Evolutionary conservation across 371 early-diverging fungal genomes (phyloP), one percentile per base, ranked within the genome.

Genomic region (Rhizopus stolonifer): DNA sequence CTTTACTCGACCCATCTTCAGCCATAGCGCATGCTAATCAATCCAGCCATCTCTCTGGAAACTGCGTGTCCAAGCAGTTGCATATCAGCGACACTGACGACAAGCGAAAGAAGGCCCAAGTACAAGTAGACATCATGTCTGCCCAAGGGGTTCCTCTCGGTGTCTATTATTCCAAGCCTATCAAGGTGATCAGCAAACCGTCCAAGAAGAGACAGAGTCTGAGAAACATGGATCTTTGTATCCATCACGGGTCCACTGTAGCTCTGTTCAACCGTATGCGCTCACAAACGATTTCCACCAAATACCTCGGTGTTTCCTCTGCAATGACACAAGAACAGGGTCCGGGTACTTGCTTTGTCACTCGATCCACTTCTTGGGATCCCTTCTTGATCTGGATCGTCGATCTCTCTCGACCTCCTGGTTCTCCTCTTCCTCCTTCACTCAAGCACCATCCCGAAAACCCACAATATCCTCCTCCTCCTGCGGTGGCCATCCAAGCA

Each of bases 351-450:
- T 87, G 86, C 44, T 91, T 92, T 69, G 86, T 90, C 2, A 87
- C 91, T 10, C 73, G 92, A 49, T 87, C 89, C 21, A 79, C 81
- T 13, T 72, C 80, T 21, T 94, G 94, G 94, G 91, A 92, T 51
- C 88, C 90, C 4, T 94, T 92, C 70, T 83, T 91, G 31, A 88
- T 94, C 56, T 94, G 92, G 92, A 81, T 88, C 23, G 88, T 90
- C 25, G 84, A 91, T 60, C 81, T 84, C 3, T 70, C 83, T 11
- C 68, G 69, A 11, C 68, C 79, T 18, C 72, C 76, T n/a, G 69
- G 68, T 26, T 14, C 36, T 42, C 52, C 21, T 26, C 54, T 33
- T 13, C 56, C 17, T 22, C 43, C 68, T 18, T 61, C 67, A 24
- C 70, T 77, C 38, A 64, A 70, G 3, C 72, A 81, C 38, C 77